phyloP scores from a whole-genome alignment of 2,329 filamentous ascomycete genomes.

The Meredithiella fracta region DNA sequence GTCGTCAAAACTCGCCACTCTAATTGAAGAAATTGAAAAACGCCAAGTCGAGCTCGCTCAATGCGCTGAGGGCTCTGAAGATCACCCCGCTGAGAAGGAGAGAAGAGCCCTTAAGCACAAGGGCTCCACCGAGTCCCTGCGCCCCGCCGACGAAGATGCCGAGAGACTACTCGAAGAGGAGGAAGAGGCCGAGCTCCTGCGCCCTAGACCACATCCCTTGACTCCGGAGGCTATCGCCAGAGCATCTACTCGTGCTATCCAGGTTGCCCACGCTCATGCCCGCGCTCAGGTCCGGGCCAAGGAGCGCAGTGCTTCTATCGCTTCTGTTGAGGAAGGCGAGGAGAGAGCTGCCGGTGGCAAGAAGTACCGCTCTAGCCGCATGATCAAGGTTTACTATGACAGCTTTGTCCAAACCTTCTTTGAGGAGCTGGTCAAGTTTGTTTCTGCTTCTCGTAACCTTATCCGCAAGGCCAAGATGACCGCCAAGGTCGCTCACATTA shows the following conservation, averaged over 20 bases:
- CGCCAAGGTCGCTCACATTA: constrained; percentile 52
- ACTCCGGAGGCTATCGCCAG: constrained; percentile 23
- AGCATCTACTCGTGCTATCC: constrained; percentile 30
- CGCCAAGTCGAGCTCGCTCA: constrained; percentile 44
- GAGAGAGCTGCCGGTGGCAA: constrained; percentile 18
- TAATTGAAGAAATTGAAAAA: constrained; percentile 43
- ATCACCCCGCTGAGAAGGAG: constrained; percentile 2
- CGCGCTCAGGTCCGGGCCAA: constrained; percentile 33
- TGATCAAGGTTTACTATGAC: constrained; percentile 86
- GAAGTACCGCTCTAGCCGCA: constrained; percentile 52
- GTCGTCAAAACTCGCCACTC: constrained; percentile 40
- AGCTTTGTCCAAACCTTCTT: constrained; percentile 71
- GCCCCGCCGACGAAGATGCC: constrained; percentile 29
- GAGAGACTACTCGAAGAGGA: constrained; percentile 6
- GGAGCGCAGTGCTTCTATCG: constrained; percentile 34
- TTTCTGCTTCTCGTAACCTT: constrained; percentile 64
- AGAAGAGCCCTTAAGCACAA: constrained; percentile 31
- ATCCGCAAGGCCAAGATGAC: constrained; percentile 82
- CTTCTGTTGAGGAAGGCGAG: constrained; percentile 30
- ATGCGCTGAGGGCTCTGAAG: constrained; percentile 21
- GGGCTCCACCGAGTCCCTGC: constrained; percentile 38
- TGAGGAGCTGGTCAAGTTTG: constrained; percentile 64
- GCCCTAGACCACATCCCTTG: not conserved
- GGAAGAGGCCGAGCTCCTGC: constrained; percentile 14
- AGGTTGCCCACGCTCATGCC: constrained; percentile 29